Percentiles rank a stretch among this genome's conserved stretches.
phyloP scores from a whole-genome alignment of 23 red algal species.

The Chondrus crispus region DNA sequence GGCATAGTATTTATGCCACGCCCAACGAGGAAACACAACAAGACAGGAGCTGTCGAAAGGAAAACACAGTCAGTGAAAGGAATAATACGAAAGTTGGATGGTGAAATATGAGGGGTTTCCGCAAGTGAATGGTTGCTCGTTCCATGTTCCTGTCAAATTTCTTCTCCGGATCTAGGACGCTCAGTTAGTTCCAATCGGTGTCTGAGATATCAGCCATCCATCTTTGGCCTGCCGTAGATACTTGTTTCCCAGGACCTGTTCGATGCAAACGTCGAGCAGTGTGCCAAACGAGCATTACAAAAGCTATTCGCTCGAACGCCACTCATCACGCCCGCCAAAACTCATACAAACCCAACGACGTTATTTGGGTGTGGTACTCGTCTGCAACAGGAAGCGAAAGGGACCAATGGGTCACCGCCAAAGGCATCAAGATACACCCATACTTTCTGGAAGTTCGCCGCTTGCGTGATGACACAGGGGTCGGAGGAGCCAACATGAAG shows the following conservation, averaged over 20 bases:
- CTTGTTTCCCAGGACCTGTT: not conserved
- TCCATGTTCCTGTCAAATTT: conserved; percentile 3
- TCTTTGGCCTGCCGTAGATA: not conserved
- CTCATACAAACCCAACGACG: not conserved
- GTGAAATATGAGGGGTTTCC: not conserved
- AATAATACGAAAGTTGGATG: not conserved
- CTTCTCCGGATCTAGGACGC: not conserved
- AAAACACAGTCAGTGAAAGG: not conserved
- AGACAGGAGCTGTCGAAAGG: conserved; percentile 36
- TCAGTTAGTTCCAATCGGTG: conserved; percentile 9
- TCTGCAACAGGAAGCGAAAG: not conserved
- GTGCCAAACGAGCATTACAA: not conserved
- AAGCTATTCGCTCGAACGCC: not conserved
- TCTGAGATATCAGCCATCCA: not conserved
- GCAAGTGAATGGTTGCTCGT: not conserved
- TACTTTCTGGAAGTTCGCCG: not conserved
- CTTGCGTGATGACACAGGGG: not conserved
- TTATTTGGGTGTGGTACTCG: not conserved
- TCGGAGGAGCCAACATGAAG: not conserved
- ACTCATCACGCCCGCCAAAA: not conserved
- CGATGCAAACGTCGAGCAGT: conserved; percentile 1
- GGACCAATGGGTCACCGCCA: not conserved
- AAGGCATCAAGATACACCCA: not conserved
- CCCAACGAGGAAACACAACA: conserved; percentile 20
- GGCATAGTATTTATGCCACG: not conserved